Percentiles rank a stretch among this genome's conserved stretches.
Evolutionary conservation across 768 basidiomycete genomes (phyloP).

Genomic region (Xerocomellus intermedius): DNA sequence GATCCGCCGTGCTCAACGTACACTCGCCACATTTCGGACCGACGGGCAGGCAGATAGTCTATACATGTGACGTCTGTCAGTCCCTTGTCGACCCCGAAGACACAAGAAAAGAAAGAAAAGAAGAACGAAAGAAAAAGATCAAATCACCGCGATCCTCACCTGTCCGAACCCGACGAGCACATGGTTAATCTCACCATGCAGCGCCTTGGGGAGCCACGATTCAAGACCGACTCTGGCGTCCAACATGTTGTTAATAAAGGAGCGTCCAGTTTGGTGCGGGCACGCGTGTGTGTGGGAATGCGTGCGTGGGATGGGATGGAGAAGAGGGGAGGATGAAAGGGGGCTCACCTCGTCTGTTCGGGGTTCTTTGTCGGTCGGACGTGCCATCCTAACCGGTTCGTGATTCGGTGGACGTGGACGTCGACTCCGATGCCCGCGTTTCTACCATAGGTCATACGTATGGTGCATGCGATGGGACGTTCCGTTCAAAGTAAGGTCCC

Average conservation of each 20-base stretch:
- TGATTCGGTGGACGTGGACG: constrained; percentile 94
- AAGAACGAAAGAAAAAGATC: too few relatives aligned
- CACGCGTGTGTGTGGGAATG: too few relatives aligned
- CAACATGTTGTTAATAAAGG: too few relatives aligned
- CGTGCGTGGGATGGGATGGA: too few relatives aligned
- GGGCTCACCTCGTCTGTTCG: constrained; percentile 79
- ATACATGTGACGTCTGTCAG: neutral
- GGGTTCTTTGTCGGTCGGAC: constrained; percentile 77
- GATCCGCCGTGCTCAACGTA: constrained; percentile 47
- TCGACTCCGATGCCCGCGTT: constrained; percentile 94
- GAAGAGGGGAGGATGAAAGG: neutral
- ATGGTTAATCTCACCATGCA: constrained; percentile 75
- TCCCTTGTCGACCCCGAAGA: neutral
- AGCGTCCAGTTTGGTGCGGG: neutral
- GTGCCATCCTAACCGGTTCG: constrained; percentile 93
- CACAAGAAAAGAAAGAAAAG: neutral
- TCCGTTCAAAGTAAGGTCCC: too few relatives aligned
- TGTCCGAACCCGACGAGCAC: constrained; percentile 85
- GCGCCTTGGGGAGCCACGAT: constrained; percentile 77
- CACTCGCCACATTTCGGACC: constrained; percentile 66
- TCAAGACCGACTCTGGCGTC: constrained; percentile 63
- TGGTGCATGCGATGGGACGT: neutral
- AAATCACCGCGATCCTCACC: constrained; percentile 44
- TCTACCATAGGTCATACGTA: constrained; percentile 33
- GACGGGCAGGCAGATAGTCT: constrained; percentile 69